Evolutionary conservation across 2,329 filamentous ascomycete genomes (phyloP).

Genomic region (Claviceps humidiphila): DNA sequence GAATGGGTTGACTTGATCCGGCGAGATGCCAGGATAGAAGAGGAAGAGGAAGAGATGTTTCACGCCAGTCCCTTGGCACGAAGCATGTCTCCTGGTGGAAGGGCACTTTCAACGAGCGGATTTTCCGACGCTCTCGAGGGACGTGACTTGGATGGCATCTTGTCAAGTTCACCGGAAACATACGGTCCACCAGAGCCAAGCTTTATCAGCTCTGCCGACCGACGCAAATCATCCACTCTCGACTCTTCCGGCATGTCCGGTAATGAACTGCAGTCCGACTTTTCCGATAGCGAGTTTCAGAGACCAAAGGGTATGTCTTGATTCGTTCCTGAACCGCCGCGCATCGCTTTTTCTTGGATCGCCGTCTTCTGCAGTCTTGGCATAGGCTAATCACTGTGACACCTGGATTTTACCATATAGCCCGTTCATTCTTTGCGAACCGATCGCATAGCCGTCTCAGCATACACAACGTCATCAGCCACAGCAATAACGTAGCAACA

Average conservation of each 20-base stretch:
- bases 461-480: conserved; percentile 19
- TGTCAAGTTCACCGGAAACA: conserved; percentile 51
- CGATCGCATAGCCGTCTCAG: conserved; percentile 53
- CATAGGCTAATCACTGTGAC: background rate
- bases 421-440: conserved; percentile 15
- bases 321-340: background rate
- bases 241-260: conserved; percentile 52
- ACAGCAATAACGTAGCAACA: conserved; percentile 14
- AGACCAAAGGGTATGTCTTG: conserved; percentile 25
- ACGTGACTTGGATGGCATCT: conserved; percentile 26
- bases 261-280: conserved; percentile 66
- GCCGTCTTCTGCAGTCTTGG: background rate
- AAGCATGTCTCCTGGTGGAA: conserved; percentile 26
- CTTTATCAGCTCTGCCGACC: conserved; percentile 18
- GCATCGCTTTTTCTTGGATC: background rate
- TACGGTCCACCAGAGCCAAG: conserved; percentile 20
- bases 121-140: conserved; percentile 6
- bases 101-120: conserved; percentile 1
- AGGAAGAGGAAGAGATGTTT: conserved; percentile 76
- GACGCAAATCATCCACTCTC: conserved; percentile 47
- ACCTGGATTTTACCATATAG: too few species aligned
- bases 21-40: conserved; percentile 67
- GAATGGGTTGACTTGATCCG: conserved; percentile 81
- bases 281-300: conserved; percentile 55
- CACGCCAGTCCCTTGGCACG: conserved; percentile 50